Percentiles rank a stretch among this genome's conserved stretches.
Conservation (phyloP, 306 rosid genomes). For the Cercis canadensis region DNA sequence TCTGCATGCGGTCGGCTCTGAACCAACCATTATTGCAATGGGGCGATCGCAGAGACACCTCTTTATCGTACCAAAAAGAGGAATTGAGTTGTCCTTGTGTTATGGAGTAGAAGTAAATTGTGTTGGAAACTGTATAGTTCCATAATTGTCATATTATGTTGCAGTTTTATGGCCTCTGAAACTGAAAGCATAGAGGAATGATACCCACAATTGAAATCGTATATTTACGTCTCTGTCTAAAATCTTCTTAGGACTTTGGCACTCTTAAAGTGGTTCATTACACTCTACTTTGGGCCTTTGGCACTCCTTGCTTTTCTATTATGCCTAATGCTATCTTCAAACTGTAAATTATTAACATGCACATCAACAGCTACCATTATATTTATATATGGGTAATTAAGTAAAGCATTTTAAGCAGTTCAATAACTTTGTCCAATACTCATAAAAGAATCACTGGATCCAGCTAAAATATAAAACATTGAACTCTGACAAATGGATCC, state of each 20-base stretch:
- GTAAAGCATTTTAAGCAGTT: too few species aligned
- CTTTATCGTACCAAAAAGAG: constrained; percentile 57
- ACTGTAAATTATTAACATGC: too few species aligned
- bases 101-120: constrained; percentile 35
- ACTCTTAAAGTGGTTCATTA: not conserved
- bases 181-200: constrained; percentile 18
- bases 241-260: constrained; percentile 42
- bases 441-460: too few species aligned
- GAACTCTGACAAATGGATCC: too few species aligned
- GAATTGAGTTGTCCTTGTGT: constrained; percentile 49
- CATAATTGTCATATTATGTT: constrained; percentile 29
- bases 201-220: constrained; percentile 19
- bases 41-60: constrained; percentile 39
- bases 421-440: too few species aligned
- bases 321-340: too few species aligned
- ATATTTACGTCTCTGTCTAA: constrained; percentile 25
- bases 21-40: constrained; percentile 36
- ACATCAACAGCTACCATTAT: too few species aligned
- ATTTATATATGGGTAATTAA: too few species aligned
- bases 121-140: constrained; percentile 43
- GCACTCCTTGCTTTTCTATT: too few species aligned
- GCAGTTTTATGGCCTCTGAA: constrained; percentile 25
- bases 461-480: too few species aligned
- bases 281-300: too few species aligned
- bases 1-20: constrained; percentile 21